Percentiles rank a stretch among this genome's conserved stretches.
These are phyloP conservation scores for Penicillium daleae DNA, from an alignment of 495 filamentous ascomycete genomes.

Conservation along the genomic window DNA sequence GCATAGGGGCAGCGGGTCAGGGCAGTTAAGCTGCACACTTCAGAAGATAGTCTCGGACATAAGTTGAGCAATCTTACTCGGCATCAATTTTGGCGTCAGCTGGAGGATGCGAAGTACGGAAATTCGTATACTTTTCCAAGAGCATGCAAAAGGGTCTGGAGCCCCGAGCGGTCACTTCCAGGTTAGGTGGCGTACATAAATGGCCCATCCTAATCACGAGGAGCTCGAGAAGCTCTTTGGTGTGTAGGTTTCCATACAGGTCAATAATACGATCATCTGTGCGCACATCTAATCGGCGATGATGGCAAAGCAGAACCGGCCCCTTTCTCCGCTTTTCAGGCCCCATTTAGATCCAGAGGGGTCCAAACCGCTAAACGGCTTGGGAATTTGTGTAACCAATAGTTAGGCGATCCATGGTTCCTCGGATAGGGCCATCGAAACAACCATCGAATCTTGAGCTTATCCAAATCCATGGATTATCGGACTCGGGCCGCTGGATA, in stretches of 20 bases:
- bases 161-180: not conserved
- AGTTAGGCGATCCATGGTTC: not conserved
- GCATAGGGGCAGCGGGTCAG: not conserved
- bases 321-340: constrained; percentile 6
- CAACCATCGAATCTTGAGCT: constrained; percentile 31
- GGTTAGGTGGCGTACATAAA: not conserved
- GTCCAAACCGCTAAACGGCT: not conserved
- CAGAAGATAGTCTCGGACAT: not conserved
- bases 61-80: not conserved
- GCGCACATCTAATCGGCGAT: constrained; percentile 21
- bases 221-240: not conserved
- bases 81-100: not conserved
- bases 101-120: not conserved
- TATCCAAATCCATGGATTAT: constrained; percentile 20
- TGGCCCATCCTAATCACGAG: not conserved
- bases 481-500: not conserved
- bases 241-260: not conserved
- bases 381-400: not conserved
- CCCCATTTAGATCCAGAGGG: constrained; percentile 8
- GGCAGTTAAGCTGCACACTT: constrained; percentile 19
- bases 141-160: not conserved
- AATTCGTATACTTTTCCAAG: not conserved
- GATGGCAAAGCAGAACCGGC: constrained; percentile 2
- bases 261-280: constrained; percentile 16
- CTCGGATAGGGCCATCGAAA: constrained; percentile 5